A percentile compares a stretch with the other conserved stretches of the same genome.
Conservation (phyloP, 2,329 filamentous ascomycete species). For the Colletotrichum destructivum region DNA sequence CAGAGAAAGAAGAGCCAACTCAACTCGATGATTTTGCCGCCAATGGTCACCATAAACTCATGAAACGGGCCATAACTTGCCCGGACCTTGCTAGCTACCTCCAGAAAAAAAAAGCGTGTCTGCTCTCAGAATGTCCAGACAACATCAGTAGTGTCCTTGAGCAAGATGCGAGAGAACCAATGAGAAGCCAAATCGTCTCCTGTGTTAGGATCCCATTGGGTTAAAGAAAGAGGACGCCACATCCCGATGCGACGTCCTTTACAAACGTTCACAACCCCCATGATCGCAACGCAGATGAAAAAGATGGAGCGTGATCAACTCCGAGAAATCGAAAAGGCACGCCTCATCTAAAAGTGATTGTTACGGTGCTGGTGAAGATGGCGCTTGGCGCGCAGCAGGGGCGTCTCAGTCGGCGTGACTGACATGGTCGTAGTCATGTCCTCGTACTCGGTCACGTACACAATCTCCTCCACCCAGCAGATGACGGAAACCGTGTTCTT, state of each 20-base stretch:
- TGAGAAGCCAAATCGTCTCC: conserved; percentile 39
- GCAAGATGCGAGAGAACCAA: conserved; percentile 40
- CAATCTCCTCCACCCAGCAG: conserved; percentile 68
- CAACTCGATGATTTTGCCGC: conserved; percentile 38
- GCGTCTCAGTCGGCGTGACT: conserved; percentile 50
- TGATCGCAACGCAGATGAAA: conserved; percentile 22
- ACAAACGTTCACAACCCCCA: conserved; percentile 26
- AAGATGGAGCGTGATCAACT: conserved; percentile 20
- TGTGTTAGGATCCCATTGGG: conserved; percentile 20
- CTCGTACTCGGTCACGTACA: conserved; percentile 66
- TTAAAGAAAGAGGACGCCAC: conserved; percentile 26
- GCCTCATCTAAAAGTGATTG: conserved; percentile 38
- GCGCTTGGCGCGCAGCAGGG: conserved; percentile 43
- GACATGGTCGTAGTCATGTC: conserved; percentile 60
- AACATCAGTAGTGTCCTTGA: conserved; percentile 34
- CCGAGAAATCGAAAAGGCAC: conserved; percentile 18
- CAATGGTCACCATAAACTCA: conserved; percentile 39
- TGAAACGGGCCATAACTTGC: conserved; percentile 35
- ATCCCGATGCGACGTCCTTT: conserved; percentile 36
- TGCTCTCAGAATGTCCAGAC: conserved; percentile 40
- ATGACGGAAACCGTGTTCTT: conserved; percentile 69
- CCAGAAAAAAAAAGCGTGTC: conserved; percentile 33
- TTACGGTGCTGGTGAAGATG: conserved; percentile 60
- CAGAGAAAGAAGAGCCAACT: conserved; percentile 22
- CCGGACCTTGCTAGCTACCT: conserved; percentile 40